Evolutionary conservation across 2,329 filamentous ascomycete species (phyloP).

Genomic region (Peltaster fructicola): DNA sequence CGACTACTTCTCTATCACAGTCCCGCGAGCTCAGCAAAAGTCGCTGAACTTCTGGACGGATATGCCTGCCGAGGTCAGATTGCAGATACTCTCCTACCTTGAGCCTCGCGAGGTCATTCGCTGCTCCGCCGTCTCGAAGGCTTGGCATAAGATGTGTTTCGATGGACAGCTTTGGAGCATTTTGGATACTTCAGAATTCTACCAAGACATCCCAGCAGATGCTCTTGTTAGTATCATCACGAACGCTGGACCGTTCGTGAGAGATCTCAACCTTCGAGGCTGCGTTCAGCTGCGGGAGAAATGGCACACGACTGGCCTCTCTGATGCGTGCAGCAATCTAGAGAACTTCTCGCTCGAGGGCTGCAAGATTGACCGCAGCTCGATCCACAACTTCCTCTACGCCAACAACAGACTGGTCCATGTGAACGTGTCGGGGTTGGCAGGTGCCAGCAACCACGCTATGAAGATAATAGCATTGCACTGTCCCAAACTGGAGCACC

Average conservation of each 20-base stretch:
- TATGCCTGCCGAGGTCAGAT: slow-evolving; percentile 66
- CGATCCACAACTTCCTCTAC: slow-evolving; percentile 61
- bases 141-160: slow-evolving; percentile 70
- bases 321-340: slow-evolving; percentile 73
- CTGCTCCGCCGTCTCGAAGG: slow-evolving; percentile 57
- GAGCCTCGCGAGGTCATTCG: slow-evolving; percentile 65
- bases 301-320: slow-evolving; percentile 58
- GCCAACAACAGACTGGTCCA: slow-evolving; percentile 64
- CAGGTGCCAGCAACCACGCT: slow-evolving; percentile 62
- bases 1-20: slow-evolving; percentile 28
- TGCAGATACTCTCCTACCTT: slow-evolving; percentile 61
- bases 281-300: slow-evolving; percentile 78
- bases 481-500: slow-evolving; percentile 62
- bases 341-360: slow-evolving; percentile 79
- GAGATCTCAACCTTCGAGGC: slow-evolving; percentile 75
- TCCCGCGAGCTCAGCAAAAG: slow-evolving; percentile 13
- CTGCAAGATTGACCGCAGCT: slow-evolving; percentile 64
- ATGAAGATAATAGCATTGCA: slow-evolving; percentile 72
- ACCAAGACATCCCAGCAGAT: slow-evolving; percentile 67
- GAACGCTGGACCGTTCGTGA: slow-evolving; percentile 73
- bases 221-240: slow-evolving; percentile 73
- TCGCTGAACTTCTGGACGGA: slow-evolving; percentile 57
- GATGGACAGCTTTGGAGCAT: slow-evolving; percentile 87
- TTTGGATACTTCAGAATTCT: slow-evolving; percentile 67
- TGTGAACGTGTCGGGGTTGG: slow-evolving; percentile 70